phyloP scores from a whole-genome alignment of 345 rosid genomes.

The Dipteronia dyeriana region DNA sequence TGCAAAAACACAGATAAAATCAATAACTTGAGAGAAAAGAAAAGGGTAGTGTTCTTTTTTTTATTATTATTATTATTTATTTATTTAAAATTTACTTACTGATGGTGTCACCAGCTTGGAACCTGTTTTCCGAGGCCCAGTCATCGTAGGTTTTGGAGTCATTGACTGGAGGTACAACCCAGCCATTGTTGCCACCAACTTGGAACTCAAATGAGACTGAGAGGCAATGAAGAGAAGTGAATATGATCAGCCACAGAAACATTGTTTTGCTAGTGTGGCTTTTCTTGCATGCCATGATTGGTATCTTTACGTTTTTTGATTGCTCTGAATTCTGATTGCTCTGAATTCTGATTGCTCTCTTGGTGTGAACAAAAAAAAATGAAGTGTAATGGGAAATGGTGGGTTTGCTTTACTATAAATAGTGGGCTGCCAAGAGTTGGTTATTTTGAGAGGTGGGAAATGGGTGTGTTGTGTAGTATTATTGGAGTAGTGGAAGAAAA shows the following conservation, averaged over 20 bases:
- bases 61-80: too few relatives aligned
- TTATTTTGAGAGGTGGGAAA: slow-evolving; percentile 4
- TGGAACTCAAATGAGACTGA: slow-evolving; percentile 46
- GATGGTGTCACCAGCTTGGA: slow-evolving; percentile 46
- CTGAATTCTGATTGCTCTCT: not conserved
- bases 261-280: not conserved
- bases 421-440: slow-evolving; percentile 3
- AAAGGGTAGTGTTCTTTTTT: too few relatives aligned
- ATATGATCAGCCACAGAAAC: slow-evolving; percentile 22
- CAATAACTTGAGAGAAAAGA: too few relatives aligned
- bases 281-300: not conserved
- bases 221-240: slow-evolving; percentile 23
- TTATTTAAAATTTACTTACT: slow-evolving; percentile 48
- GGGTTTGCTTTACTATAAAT: not conserved
- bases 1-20: not conserved
- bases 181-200: slow-evolving; percentile 48
- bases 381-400: not conserved
- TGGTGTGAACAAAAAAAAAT: not conserved
- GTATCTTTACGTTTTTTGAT: not conserved
- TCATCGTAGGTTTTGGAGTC: slow-evolving; percentile 52
- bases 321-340: too few relatives aligned
- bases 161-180: slow-evolving; percentile 54
- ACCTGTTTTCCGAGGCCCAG: slow-evolving; percentile 66
- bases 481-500: slow-evolving; percentile 7
- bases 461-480: not conserved